Evolutionary conservation across 1,284 basidiomycete genomes (phyloP).

Genomic region (Tilletia setariae): DNA sequence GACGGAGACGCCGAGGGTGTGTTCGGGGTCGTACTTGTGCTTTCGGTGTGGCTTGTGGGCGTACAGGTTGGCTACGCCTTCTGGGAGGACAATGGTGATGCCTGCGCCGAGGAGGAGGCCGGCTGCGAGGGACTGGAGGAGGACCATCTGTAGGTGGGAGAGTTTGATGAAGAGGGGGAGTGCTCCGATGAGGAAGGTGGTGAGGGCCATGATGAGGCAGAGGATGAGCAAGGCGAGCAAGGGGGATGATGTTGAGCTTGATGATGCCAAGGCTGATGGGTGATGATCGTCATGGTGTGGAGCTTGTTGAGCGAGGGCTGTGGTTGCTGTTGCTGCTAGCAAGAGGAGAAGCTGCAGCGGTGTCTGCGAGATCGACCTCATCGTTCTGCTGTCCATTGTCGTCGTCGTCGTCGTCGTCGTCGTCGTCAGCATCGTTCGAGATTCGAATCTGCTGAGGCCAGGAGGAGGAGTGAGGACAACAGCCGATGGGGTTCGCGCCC

Average conservation of each 20-base stretch:
- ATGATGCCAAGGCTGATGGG: too few relatives aligned
- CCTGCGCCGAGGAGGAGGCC: slow-evolving; percentile 50
- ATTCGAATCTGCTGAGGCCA: neutral
- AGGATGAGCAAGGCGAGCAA: slow-evolving; percentile 15
- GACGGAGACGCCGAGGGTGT: slow-evolving; percentile 38
- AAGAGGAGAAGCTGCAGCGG: neutral
- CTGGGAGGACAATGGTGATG: slow-evolving; percentile 50
- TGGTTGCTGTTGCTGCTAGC: neutral
- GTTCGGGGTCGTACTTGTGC: slow-evolving; percentile 26
- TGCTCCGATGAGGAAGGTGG: slow-evolving; percentile 43
- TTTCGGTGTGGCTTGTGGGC: neutral
- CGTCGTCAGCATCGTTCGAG: neutral
- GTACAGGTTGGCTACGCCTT: slow-evolving; percentile 37
- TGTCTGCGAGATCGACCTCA: neutral
- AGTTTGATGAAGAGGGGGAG: slow-evolving; percentile 43
- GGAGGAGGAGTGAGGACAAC: too few relatives aligned
- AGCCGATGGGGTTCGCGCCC: too few relatives aligned
- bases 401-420: slow-evolving; percentile 6
- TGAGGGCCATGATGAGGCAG: slow-evolving; percentile 34
- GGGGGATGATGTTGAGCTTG: too few relatives aligned
- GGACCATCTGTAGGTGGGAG: slow-evolving; percentile 37
- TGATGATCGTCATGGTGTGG: too few relatives aligned
- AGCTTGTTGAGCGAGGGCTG: too few relatives aligned
- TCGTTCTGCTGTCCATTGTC: neutral
- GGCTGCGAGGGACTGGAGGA: slow-evolving; percentile 47